Percentiles rank a stretch among this genome's conserved stretches.
These are phyloP conservation scores for Bonia amplexicaulis DNA, from an alignment of 176 grass and related monocot species.

Conservation along the genomic window DNA sequence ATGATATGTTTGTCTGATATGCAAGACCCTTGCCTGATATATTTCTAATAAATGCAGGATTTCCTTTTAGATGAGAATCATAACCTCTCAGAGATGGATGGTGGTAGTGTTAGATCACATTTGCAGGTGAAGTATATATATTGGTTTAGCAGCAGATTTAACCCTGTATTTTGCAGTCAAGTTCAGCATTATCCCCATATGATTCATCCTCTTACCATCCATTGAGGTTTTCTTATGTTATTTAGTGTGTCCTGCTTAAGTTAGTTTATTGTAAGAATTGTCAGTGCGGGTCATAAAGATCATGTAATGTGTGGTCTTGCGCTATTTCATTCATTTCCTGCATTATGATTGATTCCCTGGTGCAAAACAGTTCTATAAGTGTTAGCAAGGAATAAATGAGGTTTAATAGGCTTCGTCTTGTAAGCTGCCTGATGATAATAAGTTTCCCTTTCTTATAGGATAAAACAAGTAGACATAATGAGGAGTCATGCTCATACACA, in stretches of 20 bases:
- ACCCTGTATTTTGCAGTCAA: background rate
- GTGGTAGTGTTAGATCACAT: slow-evolving; percentile 38
- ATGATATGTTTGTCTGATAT: slow-evolving; percentile 22
- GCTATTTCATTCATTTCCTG: background rate
- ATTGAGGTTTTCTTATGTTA: no score
- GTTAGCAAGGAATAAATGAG: background rate
- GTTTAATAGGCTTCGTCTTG: background rate
- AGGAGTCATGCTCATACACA: slow-evolving; percentile 74
- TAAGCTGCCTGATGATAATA: slow-evolving; percentile 14
- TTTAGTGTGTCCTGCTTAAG: no score
- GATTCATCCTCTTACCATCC: no score
- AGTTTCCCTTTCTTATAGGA: slow-evolving; percentile 44
- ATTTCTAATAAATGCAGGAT: slow-evolving; percentile 46
- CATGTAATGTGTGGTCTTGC: background rate
- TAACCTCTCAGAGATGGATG: slow-evolving; percentile 47
- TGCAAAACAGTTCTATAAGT: background rate
- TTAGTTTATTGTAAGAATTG: no score
- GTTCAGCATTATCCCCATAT: no score
- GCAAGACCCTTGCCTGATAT: background rate
- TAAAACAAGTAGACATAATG: slow-evolving; percentile 49
- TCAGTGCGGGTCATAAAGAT: no score
- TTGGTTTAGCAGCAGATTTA: background rate
- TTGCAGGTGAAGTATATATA: slow-evolving; percentile 39
- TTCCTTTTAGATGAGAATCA: slow-evolving; percentile 69
- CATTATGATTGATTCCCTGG: background rate